Base-by-base conservation (phyloP, 2,329 filamentous ascomycete genomes). In the Botrytis tulipae region DNA sequence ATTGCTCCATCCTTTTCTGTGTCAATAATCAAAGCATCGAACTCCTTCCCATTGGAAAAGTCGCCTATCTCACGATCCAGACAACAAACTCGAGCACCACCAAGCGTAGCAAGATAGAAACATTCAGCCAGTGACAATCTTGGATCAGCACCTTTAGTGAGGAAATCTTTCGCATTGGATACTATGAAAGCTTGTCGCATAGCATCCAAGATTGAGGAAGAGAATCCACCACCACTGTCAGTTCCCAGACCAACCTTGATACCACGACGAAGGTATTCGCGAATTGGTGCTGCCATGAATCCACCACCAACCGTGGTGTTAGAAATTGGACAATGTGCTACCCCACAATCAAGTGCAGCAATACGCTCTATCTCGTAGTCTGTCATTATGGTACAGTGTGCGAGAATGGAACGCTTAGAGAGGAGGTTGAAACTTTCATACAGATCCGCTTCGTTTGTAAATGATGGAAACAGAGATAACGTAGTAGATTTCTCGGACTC, bases 1-100 rank as follows among this genome's bases (percentile, higher is more conserved):
- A 73, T 74, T 40, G 73, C 70, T 35, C 59, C 62, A 8, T 76
- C 70, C 81, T 97, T 93, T 0, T 97, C 93, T 62, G 91, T 90
- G 0, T 90, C 90, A 61, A 98, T 90, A 60, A 98, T 86, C 86
- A 97, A 93, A 75, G 92, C 94, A 85, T 98, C 95, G 88, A 91
- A 98, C 76, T 93, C 88, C 90, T 91, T 95, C 0, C 94, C 95
- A 0, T 91, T 87, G 77, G 93, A 92, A 80, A 98, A 98, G 0
- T 86, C 90, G 5, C 95, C 95, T 10, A 97, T 86, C 73, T 85
- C 87, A 16, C 88, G 85, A 66, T 87, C 87, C 74, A 98, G 84
- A 2, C 93, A 65, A 54, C 74, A 74, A 29, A 86, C 85, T 73
- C 80, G 82, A 3, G 86, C 86, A 1, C 84, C 86, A 63, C 85